These are phyloP conservation scores for Claviceps sp. DNA, from an alignment of 2,329 filamentous ascomycete genomes.

Conservation along the genomic window DNA sequence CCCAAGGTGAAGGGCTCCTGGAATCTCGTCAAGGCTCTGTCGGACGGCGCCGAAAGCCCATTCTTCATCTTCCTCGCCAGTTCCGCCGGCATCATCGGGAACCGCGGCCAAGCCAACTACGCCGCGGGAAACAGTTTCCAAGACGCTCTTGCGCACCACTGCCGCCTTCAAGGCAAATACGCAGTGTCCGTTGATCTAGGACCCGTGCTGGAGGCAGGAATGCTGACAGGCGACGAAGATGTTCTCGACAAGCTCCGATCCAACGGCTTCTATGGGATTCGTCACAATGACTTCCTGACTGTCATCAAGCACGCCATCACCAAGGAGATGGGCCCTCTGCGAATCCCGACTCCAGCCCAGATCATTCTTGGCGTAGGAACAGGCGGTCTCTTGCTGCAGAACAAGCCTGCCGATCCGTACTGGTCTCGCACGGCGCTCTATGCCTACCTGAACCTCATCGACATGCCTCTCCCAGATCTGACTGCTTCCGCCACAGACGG, in stretches of 20 bases:
- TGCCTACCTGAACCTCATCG: slow-evolving; percentile 32
- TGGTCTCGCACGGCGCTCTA: slow-evolving; percentile 39
- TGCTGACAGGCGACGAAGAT: slow-evolving; percentile 36
- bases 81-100: slow-evolving; percentile 41
- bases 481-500: slow-evolving; percentile 5
- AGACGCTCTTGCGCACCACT: slow-evolving; percentile 30
- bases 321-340: slow-evolving; percentile 14
- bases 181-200: slow-evolving; percentile 37
- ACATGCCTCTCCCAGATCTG: slow-evolving; percentile 24
- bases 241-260: slow-evolving; percentile 34
- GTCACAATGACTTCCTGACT: slow-evolving; percentile 34
- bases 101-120: slow-evolving; percentile 44
- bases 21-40: slow-evolving; percentile 31
- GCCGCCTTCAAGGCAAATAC: slow-evolving; percentile 17
- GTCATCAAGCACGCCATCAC: slow-evolving; percentile 34
- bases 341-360: slow-evolving; percentile 27
- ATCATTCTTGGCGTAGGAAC: slow-evolving; percentile 40
- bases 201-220: slow-evolving; percentile 38
- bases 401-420: slow-evolving; percentile 38
- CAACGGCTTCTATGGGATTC: slow-evolving; percentile 40
- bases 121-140: slow-evolving; percentile 39
- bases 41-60: slow-evolving; percentile 19
- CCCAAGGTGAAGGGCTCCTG: slow-evolving; percentile 38
- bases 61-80: slow-evolving; percentile 42
- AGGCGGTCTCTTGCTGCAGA: slow-evolving; percentile 38